Evolutionary conservation across 495 filamentous ascomycete species (phyloP).

Genomic region (Tuber calosporum): DNA sequence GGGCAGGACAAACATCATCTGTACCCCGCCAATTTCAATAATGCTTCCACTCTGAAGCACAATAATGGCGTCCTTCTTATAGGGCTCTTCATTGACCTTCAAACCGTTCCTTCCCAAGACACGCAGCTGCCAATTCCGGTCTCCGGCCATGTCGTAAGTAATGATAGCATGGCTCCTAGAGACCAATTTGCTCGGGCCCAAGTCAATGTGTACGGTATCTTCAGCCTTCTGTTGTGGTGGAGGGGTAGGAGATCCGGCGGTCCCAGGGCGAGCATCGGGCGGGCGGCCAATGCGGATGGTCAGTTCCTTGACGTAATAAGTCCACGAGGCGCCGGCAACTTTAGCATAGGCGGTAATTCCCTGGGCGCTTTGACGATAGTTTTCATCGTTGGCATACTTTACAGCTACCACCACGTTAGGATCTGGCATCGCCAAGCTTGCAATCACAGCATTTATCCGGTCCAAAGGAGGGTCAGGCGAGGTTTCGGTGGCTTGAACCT

Average conservation of each 20-base stretch:
- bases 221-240: constrained; percentile 41
- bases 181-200: constrained; percentile 87
- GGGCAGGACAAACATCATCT: constrained; percentile 98
- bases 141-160: constrained; percentile 62
- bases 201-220: constrained; percentile 68
- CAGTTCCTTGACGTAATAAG: constrained; percentile 78
- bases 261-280: constrained; percentile 49
- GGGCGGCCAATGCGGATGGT: constrained; percentile 78
- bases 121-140: constrained; percentile 65
- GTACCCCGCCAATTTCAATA: constrained; percentile 78
- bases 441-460: constrained; percentile 66
- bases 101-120: constrained; percentile 89
- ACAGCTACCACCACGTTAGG: constrained; percentile 50
- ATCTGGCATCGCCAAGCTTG: constrained; percentile 56
- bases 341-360: constrained; percentile 87
- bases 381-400: constrained; percentile 65
- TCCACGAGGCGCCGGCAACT: constrained; percentile 86
- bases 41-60: constrained; percentile 74
- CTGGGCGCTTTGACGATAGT: constrained; percentile 60
- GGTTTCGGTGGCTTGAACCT: constrained; percentile 36
- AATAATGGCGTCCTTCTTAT: constrained; percentile 59
- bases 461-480: constrained; percentile 42
- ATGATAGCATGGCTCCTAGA: constrained; percentile 84
- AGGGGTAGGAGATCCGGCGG: constrained; percentile 34
- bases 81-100: constrained; percentile 61